These are phyloP conservation scores for Curvularia lunata DNA, from an alignment of 2,329 filamentous ascomycete species.

Conservation along the genomic window DNA sequence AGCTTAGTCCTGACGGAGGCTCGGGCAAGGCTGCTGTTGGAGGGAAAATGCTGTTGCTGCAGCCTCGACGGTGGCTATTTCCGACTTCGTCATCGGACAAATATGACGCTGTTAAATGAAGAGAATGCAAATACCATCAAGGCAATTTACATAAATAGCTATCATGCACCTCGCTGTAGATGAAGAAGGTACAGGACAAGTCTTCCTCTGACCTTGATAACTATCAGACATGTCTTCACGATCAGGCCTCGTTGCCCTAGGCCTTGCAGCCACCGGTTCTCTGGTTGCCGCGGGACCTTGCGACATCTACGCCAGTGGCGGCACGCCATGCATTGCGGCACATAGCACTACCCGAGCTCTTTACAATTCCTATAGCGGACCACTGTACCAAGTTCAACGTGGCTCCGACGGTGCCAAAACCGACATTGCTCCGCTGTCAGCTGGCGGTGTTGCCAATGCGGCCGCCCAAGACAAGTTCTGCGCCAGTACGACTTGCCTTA, in stretches of 20 bases:
- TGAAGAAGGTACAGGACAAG: not conserved
- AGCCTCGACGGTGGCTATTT: not conserved
- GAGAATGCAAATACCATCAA: not conserved
- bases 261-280: conserved; percentile 18
- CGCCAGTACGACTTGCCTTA: conserved; percentile 65
- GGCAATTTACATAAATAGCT: conserved; percentile 1
- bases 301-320: conserved; percentile 65
- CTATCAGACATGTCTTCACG: conserved; percentile 15
- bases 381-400: conserved; percentile 67
- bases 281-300: conserved; percentile 60
- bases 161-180: not conserved
- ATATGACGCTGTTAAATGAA: not conserved
- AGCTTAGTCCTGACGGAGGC: not conserved
- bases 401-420: conserved; percentile 59
- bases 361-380: conserved; percentile 60
- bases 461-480: conserved; percentile 68
- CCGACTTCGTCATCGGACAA: conserved; percentile 4
- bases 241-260: conserved; percentile 19
- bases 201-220: not conserved
- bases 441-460: conserved; percentile 68
- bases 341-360: conserved; percentile 70
- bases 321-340: conserved; percentile 68
- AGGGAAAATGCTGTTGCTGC: conserved; percentile 3
- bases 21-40: conserved; percentile 5
- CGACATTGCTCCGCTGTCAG: conserved; percentile 59